Conservation (phyloP, 2,329 filamentous ascomycete species). For the Alternaria viburni region DNA sequence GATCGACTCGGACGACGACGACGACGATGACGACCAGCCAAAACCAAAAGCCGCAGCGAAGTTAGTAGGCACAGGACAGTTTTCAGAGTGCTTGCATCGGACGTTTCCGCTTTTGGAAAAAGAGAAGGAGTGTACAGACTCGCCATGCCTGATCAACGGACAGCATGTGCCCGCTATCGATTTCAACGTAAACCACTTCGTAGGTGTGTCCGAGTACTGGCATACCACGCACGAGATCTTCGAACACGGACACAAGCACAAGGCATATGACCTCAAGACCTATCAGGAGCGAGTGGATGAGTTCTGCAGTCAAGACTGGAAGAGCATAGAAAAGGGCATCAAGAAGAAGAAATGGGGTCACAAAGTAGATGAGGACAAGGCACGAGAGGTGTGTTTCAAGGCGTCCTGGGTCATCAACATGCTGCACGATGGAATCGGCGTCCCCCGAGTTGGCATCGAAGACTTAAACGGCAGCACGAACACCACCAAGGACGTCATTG, state of each 20-base stretch:
- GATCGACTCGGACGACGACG: conserved; percentile 52
- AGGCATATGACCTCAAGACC: conserved; percentile 85
- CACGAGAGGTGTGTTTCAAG: conserved; percentile 93
- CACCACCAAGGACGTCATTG: conserved; percentile 72
- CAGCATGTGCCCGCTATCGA: conserved; percentile 94
- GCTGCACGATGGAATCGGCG: conserved; percentile 91
- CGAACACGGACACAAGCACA: conserved; percentile 73
- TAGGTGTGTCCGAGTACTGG: conserved; percentile 98
- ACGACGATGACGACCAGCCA: conserved; percentile 39
- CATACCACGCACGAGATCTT: conserved; percentile 97
- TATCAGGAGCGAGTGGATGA: conserved; percentile 85
- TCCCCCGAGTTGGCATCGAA: conserved; percentile 84
- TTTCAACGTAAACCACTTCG: conserved; percentile 96
- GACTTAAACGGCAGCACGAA: conserved; percentile 65
- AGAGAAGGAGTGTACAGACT: conserved; percentile 79
- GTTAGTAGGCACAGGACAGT: conserved; percentile 83
- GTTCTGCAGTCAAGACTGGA: conserved; percentile 87
- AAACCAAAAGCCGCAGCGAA: conserved; percentile 48
- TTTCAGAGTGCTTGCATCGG: conserved; percentile 80
- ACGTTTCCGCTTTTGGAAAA: conserved; percentile 90
- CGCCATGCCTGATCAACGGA: conserved; percentile 88
- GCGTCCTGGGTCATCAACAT: conserved; percentile 98
- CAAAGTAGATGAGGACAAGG: conserved; percentile 74
- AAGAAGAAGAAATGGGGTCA: conserved; percentile 72
- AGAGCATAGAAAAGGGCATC: conserved; percentile 71